Evolutionary conservation across 2,329 filamentous ascomycete genomes (phyloP), one percentile per base, ranked within the genome.

Genomic region (Byssoonygena ceratinophila): DNA sequence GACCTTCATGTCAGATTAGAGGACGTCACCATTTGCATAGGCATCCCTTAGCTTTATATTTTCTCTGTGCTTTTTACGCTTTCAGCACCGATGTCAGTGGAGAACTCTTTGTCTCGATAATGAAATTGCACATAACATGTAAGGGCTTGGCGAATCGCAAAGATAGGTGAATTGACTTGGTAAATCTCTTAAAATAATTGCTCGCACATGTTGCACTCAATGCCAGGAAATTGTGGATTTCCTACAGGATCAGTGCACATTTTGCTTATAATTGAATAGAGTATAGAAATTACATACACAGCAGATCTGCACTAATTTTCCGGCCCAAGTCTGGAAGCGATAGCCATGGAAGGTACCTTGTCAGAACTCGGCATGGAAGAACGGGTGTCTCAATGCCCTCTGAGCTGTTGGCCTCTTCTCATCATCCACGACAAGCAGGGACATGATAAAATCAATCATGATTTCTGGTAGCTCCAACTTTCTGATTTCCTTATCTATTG

Each of bases 401-500:
- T 41, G n/a, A 25, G 53, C 54, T 25, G 47, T 57, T 40, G 55
- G 55, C 12, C 55, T 44, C 34, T 32, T 51, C 36, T 55, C 49
- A 22, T 41, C 25, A 45, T 55, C 47, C 14, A 57, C 25, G n/a
- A 46, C 46, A 16, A 55, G 51, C 3, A 55, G 29, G 20, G 47
- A 40, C 18, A 29, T 9, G n/a, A 57, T 54, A 45, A 57, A 57
- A 9, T 46, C 37, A 32, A 47, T n/a, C 34, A 37, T 48, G 37
- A 32, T 31, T 1, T n/a, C 27, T n/a, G 51, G 47, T 5, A 49
- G 20, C 20, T 50, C 18, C 22, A 41, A 23, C 43, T 49, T 51
- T 4, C n/a, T 22, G 14, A 56, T 34, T 50, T 57, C 46, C 31
- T 52, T 29, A 47, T 48, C 43, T 29, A 54, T 46, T 5, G 51